phyloP scores from a whole-genome alignment of 2,329 filamentous ascomycete genomes.

The Cladophialophora yegresii region DNA sequence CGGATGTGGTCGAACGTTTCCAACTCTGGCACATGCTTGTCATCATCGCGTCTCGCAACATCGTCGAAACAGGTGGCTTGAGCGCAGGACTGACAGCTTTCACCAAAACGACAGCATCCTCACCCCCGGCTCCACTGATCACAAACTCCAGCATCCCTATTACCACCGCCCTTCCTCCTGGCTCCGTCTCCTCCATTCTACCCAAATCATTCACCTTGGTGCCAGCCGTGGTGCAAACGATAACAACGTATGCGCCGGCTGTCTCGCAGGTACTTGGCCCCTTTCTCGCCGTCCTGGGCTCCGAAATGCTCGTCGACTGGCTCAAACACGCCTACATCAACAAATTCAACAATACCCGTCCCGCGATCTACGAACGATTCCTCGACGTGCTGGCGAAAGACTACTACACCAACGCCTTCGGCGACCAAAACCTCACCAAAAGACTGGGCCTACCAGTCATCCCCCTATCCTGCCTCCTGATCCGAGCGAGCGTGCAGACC shows the following conservation, averaged over 20 bases:
- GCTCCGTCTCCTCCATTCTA: conserved; percentile 67
- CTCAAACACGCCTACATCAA: conserved; percentile 97
- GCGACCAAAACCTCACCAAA: conserved; percentile 83
- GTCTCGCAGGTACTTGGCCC: conserved; percentile 83
- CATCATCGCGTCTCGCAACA: conserved; percentile 93
- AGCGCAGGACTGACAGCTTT: conserved; percentile 53
- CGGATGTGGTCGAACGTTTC: conserved; percentile 93
- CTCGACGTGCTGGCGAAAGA: conserved; percentile 95
- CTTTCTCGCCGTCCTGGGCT: conserved; percentile 89
- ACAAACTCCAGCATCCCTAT: conserved; percentile 57
- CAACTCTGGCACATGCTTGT: conserved; percentile 96
- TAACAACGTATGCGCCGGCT: conserved; percentile 49
- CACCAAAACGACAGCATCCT: conserved; percentile 41
- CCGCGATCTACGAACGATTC: conserved; percentile 82
- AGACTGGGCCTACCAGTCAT: conserved; percentile 88
- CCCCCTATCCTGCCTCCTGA: conserved; percentile 89
- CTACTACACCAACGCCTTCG: conserved; percentile 95
- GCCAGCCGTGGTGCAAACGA: conserved; percentile 58
- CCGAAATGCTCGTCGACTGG: conserved; percentile 95
- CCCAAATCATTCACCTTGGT: conserved; percentile 89
- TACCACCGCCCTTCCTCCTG: conserved; percentile 55
- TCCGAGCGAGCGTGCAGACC: conserved; percentile 89
- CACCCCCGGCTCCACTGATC: conserved; percentile 45
- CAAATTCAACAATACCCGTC: conserved; percentile 98
- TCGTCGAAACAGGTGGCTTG: conserved; percentile 89